phyloP scores from a whole-genome alignment of 2,329 filamentous ascomycete genomes.

The Nemania abortiva region DNA sequence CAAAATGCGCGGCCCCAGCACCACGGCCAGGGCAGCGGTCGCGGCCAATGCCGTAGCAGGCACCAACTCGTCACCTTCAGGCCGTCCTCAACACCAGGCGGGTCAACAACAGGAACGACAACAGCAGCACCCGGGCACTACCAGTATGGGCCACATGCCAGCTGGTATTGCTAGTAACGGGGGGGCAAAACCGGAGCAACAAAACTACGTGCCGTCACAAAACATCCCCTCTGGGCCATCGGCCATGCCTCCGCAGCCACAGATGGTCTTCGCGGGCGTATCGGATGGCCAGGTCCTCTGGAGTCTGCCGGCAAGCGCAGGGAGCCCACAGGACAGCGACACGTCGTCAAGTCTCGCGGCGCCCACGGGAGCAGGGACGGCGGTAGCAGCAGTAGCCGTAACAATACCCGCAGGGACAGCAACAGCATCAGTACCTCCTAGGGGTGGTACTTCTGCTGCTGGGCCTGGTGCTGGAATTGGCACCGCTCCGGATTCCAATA shows the following conservation, averaged over 20 bases:
- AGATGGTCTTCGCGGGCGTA: slow-evolving; percentile 61
- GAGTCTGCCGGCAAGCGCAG: slow-evolving; percentile 55
- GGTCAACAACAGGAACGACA: slow-evolving; percentile 24
- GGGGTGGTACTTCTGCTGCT: background rate
- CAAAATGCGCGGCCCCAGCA: slow-evolving; percentile 64
- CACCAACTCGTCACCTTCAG: slow-evolving; percentile 36
- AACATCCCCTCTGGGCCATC: slow-evolving; percentile 1
- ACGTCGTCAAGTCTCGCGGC: slow-evolving; percentile 53
- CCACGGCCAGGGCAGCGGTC: slow-evolving; percentile 56
- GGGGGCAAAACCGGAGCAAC: slow-evolving; percentile 28
- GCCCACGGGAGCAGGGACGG: slow-evolving; percentile 6
- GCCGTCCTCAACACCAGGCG: slow-evolving; percentile 23
- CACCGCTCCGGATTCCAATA: slow-evolving; percentile 8
- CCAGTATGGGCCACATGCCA: slow-evolving; percentile 13
- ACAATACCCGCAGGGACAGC: slow-evolving; percentile 24
- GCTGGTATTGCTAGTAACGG: background rate
- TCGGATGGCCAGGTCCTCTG: slow-evolving; percentile 63
- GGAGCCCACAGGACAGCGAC: slow-evolving; percentile 60
- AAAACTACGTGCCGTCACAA: slow-evolving; percentile 20
- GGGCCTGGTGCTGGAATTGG: slow-evolving; percentile 4
- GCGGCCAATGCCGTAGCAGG: slow-evolving; percentile 53
- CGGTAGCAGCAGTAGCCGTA: slow-evolving; percentile 27
- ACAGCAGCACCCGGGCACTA: background rate
- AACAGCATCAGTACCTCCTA: background rate
- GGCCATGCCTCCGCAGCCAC: slow-evolving; percentile 31